Conservation (phyloP, 2,329 filamentous ascomycete genomes). For the Fusarium sp. region DNA sequence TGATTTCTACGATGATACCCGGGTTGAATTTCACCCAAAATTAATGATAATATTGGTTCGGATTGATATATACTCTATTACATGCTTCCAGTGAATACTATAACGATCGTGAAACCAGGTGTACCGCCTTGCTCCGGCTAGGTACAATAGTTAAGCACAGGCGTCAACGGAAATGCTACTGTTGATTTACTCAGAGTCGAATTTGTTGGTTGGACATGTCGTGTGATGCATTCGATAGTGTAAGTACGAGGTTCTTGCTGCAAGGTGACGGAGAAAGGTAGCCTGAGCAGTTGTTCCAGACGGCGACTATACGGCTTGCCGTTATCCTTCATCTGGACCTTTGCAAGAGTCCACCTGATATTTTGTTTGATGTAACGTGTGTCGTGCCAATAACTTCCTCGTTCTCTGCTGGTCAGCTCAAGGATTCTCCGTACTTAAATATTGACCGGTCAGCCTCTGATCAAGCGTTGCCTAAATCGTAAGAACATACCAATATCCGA, state of each 20-base stretch:
- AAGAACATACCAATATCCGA: not conserved
- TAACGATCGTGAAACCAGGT: not conserved
- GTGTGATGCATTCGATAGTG: not conserved
- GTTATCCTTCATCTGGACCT: not conserved
- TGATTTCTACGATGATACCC: slow-evolving; percentile 35
- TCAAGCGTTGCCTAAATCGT: not conserved
- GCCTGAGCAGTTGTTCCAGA: not conserved
- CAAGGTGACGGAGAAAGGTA: not conserved
- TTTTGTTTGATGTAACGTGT: not conserved
- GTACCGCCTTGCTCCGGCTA: not conserved
- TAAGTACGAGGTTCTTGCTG: not conserved
- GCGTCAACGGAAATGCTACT: not conserved
- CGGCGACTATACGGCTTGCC: not conserved
- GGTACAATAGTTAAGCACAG: not conserved
- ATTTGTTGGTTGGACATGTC: not conserved
- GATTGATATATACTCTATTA: not conserved
- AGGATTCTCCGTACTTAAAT: not conserved
- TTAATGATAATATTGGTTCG: slow-evolving; percentile 30
- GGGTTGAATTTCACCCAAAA: slow-evolving; percentile 6
- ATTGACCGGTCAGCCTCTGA: not conserved
- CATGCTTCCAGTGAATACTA: slow-evolving; percentile 10
- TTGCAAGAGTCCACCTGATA: not conserved
- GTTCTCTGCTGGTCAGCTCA: not conserved
- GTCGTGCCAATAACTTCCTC: too few relatives aligned
- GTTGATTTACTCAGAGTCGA: not conserved